phyloP scores from a whole-genome alignment of 345 rosid species.

The Bruguiera parviflora region DNA sequence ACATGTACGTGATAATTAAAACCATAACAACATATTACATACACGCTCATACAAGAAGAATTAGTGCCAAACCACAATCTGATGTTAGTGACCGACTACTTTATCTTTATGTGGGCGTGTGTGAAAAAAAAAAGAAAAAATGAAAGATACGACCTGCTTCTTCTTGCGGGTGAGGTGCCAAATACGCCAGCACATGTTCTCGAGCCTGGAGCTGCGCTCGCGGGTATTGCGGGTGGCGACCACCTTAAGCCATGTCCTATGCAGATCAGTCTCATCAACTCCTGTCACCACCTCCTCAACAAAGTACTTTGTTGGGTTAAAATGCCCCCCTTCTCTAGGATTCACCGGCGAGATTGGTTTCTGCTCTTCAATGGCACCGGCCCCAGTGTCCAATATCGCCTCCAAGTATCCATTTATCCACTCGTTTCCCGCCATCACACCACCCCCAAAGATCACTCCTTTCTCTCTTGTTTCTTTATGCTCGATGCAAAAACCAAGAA shows the following conservation, averaged over 20 bases:
- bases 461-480: neutral
- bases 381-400: constrained; percentile 79
- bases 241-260: constrained; percentile 93
- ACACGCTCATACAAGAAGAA: too few species aligned
- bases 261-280: constrained; percentile 85
- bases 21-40: too few species aligned
- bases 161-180: constrained; percentile 99
- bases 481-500: too few species aligned
- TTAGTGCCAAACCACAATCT: too few species aligned
- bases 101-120: too few species aligned
- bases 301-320: constrained; percentile 84
- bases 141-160: constrained; percentile 60
- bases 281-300: constrained; percentile 96
- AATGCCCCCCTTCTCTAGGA: constrained; percentile 48
- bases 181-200: constrained; percentile 99
- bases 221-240: constrained; percentile 91
- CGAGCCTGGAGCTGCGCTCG: constrained; percentile 89
- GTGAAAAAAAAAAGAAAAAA: neutral
- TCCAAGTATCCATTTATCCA: constrained; percentile 97
- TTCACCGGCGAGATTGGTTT: constrained; percentile 35
- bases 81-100: too few species aligned
- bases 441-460: neutral
- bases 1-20: neutral
- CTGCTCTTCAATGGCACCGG: constrained; percentile 56
- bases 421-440: constrained; percentile 80